phyloP scores from a whole-genome alignment of 75 land plant species.

The Selaginella moellendorffii region DNA sequence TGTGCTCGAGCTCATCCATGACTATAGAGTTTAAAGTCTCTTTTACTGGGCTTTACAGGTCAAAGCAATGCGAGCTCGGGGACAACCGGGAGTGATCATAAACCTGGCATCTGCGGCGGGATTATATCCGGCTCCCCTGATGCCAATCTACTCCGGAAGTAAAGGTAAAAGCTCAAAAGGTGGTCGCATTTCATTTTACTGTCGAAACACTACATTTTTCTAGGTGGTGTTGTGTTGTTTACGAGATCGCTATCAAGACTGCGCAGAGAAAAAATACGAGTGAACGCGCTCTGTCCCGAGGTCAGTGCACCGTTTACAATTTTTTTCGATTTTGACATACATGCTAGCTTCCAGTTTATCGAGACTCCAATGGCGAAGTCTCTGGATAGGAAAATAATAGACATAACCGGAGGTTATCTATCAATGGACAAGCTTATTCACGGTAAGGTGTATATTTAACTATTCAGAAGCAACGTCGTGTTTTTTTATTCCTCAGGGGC shows the following conservation, averaged over 20 bases:
- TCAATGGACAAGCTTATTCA: not conserved
- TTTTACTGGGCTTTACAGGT: conserved; percentile 32
- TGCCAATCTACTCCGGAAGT: conserved; percentile 48
- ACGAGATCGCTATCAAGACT: not conserved
- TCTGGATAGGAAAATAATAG: not conserved
- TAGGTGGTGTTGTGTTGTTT: not conserved
- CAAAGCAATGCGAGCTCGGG: conserved; percentile 36
- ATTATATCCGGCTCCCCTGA: conserved; percentile 48
- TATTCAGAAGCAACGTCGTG: not conserved
- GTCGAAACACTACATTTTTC: not conserved
- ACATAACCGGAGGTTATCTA: not conserved
- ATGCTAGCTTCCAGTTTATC: not conserved
- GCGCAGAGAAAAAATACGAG: not conserved
- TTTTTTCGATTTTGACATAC: not conserved
- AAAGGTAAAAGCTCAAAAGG: conserved; percentile 39
- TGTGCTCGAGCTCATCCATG: too few relatives aligned
- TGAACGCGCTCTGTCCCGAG: not conserved
- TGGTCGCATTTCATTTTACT: not conserved
- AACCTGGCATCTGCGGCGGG: conserved; percentile 90
- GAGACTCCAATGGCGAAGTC: not conserved
- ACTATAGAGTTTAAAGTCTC: not conserved
- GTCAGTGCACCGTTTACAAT: not conserved
- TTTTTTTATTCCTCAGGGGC: conserved; percentile 34
- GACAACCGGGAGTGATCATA: conserved; percentile 51
- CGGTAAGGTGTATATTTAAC: not conserved